Evolutionary conservation across 2,329 filamentous ascomycete species (phyloP).

Genomic region (Talaromyces rugulosus): DNA sequence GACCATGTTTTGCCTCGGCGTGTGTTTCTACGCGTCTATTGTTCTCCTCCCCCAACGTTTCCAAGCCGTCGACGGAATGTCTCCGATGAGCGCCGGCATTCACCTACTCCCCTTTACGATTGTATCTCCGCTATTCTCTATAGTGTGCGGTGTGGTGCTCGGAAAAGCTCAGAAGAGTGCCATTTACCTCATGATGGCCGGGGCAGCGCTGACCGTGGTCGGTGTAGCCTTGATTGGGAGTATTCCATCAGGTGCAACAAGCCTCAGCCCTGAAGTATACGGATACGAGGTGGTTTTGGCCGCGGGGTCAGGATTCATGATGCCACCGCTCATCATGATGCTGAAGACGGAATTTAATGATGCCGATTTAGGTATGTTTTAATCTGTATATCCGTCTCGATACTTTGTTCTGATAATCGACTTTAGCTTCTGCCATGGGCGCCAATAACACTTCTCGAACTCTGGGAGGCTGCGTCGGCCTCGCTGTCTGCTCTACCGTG

Average conservation of each 20-base stretch:
- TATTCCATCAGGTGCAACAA: slow-evolving; percentile 9
- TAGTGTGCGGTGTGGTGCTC: not conserved
- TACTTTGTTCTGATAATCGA: not conserved
- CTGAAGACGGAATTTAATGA: not conserved
- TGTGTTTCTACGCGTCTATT: slow-evolving; percentile 23
- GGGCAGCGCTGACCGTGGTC: slow-evolving; percentile 25
- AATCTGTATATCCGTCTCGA: not conserved
- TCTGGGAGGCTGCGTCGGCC: not conserved
- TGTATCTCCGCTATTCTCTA: not conserved
- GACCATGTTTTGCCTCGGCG: slow-evolving; percentile 27
- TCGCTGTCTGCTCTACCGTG: not conserved
- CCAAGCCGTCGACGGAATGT: not conserved
- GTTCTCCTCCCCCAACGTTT: slow-evolving; percentile 12
- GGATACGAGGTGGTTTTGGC: slow-evolving; percentile 36
- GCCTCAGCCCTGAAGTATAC: slow-evolving; percentile 21
- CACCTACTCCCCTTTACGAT: not conserved
- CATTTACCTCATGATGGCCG: slow-evolving; percentile 27
- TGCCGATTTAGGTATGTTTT: not conserved
- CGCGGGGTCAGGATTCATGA: slow-evolving; percentile 32
- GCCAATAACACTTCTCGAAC: not conserved
- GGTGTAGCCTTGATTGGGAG: slow-evolving; percentile 31
- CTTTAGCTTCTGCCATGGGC: not conserved
- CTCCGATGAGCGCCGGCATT: not conserved
- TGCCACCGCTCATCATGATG: not conserved
- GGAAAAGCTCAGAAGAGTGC: slow-evolving; percentile 21